Base-by-base conservation (phyloP, 2,329 filamentous ascomycete genomes). In the Cucurbitaria berberidis region DNA sequence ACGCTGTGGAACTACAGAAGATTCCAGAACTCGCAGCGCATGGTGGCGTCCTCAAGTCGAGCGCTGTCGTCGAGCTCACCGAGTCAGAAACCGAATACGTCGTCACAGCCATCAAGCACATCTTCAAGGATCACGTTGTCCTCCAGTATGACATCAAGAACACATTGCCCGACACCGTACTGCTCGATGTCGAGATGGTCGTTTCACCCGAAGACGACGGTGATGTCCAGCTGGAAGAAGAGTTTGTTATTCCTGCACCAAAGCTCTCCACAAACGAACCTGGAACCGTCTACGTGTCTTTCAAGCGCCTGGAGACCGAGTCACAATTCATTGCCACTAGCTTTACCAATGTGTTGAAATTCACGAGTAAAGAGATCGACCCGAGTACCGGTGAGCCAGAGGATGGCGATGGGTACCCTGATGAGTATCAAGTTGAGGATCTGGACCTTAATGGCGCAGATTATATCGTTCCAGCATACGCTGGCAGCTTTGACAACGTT, bases 31-130 rank as follows among this genome's bases (percentile, higher is more conserved):
- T 99, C 81, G 89, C 89, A 72, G 87, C 89, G 61, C 96, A 96
- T 74, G 95, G 95, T 66, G 84, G 84, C 61, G 86, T 98, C 11
- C 89, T 99, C 81, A 98, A 97, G 80, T 97, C 93, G 38, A 96
- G 91, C 53, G 78, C 86, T 22, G 79, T 89, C 44, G 86, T 96
- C 63, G 93, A 97, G 77, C 87, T 99, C 58, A 98, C 95, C 16
- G 95, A 99, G 76, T 91, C 91, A 47, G 95, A 98, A 78, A 98
- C 93, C 18, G 95, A 99, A 77, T 99, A 99, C 68, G 92, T 97
- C 45, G 95, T 99, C 55, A 87, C 85, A 30, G 88, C 95, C 19
- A 85, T 97, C 77, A 99, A 99, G 82, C 95, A 99, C 74, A 87
- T 99, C 69, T 99, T 97, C 87, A 96, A 96, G 79, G 91, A 96